Conservation (phyloP, 345 rosid genomes). For the Gynandropsis gynandra region DNA sequence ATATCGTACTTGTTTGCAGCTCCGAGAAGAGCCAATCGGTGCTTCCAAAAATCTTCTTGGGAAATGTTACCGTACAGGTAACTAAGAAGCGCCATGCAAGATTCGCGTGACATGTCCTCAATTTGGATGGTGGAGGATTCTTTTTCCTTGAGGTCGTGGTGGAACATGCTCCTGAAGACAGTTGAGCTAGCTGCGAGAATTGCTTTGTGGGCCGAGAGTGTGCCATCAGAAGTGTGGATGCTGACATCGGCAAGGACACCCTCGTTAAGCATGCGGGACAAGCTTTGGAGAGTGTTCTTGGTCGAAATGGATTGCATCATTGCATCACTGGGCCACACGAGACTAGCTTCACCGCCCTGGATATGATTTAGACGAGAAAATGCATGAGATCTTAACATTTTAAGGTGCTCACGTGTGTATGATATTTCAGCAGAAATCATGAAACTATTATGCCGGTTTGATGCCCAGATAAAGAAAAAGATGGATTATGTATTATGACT, state of each 20-base stretch:
- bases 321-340: slow-evolving; percentile 69
- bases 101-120: slow-evolving; percentile 75
- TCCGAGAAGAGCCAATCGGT: slow-evolving; percentile 61
- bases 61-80: slow-evolving; percentile 78
- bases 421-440: too few species aligned
- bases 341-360: slow-evolving; percentile 64
- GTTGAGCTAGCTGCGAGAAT: slow-evolving; percentile 80
- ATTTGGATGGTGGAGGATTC: slow-evolving; percentile 75
- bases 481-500: slow-evolving; percentile 17
- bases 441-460: background rate
- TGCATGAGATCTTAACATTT: background rate
- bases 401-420: background rate
- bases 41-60: slow-evolving; percentile 89
- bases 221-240: slow-evolving; percentile 71
- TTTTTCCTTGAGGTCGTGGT: slow-evolving; percentile 81
- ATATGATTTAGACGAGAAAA: background rate
- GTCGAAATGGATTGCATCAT: slow-evolving; percentile 51
- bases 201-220: slow-evolving; percentile 75
- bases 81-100: slow-evolving; percentile 71
- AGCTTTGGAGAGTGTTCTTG: slow-evolving; percentile 60
- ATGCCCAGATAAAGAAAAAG: background rate
- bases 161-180: slow-evolving; percentile 88
- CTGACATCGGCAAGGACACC: slow-evolving; percentile 64
- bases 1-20: slow-evolving; percentile 89
- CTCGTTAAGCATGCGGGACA: slow-evolving; percentile 84